phyloP scores from a whole-genome alignment of 768 basidiomycete species.

The Hygrocybe punicea region DNA sequence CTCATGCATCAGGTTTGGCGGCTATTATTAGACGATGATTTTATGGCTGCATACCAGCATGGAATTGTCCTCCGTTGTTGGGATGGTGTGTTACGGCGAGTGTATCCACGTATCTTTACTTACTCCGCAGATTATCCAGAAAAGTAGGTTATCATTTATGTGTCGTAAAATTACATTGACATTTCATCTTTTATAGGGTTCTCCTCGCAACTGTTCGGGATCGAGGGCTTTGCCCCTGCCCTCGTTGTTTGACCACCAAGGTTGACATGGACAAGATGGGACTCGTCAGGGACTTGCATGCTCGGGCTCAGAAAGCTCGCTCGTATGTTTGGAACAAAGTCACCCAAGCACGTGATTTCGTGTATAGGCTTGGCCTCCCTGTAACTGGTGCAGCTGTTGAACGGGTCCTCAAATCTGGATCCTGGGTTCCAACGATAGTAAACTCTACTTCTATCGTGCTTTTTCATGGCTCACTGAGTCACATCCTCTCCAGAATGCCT shows the following conservation, averaged over 20 bases:
- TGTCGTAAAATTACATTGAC: no score
- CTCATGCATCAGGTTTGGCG: slow-evolving; percentile 11
- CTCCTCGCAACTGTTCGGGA: slow-evolving; percentile 25
- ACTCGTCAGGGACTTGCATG: not conserved
- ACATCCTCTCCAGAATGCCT: slow-evolving; percentile 4
- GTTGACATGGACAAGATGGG: slow-evolving; percentile 26
- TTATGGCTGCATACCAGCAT: slow-evolving; percentile 6
- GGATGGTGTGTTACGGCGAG: slow-evolving; percentile 13
- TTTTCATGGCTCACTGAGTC: not conserved
- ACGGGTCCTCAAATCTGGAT: not conserved
- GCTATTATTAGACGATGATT: not conserved
- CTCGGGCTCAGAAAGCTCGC: not conserved
- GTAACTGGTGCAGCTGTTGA: slow-evolving; percentile 4
- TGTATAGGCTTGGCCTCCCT: slow-evolving; percentile 1
- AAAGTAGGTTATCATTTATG: slow-evolving; percentile 6
- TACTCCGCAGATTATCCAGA: slow-evolving; percentile 31
- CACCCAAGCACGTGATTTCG: slow-evolving; percentile 1
- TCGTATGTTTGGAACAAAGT: slow-evolving; percentile 4
- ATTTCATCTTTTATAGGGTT: slow-evolving; percentile 19
- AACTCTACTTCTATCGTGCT: not conserved
- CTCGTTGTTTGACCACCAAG: slow-evolving; percentile 22
- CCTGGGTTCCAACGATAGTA: slow-evolving; percentile 11
- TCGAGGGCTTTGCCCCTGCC: slow-evolving; percentile 24
- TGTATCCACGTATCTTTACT: slow-evolving; percentile 22
- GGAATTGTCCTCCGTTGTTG: slow-evolving; percentile 6